Base-by-base conservation (phyloP, 2,329 filamentous ascomycete species). In the Colletotrichum nymphaeae region DNA sequence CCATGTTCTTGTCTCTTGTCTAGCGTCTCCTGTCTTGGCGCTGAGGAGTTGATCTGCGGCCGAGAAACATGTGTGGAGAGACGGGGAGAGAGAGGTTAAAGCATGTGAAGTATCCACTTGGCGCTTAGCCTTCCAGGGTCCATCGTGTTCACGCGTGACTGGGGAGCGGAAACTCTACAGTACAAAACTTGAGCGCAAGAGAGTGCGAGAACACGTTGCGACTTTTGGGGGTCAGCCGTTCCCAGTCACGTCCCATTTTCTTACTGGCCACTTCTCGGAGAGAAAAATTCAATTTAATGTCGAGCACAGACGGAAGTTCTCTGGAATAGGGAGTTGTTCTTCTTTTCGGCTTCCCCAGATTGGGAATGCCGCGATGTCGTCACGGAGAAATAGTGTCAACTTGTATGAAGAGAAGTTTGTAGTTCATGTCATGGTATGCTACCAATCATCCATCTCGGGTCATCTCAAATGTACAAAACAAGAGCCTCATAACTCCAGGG, bases 401-500 rank as follows among this genome's bases (percentile, higher is more conserved):
- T 35, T 35, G 4, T 11, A 35, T 12, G 11, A 35, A 35, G 32
- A 35, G 32, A 35, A 35, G 11, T 12, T 35, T 11, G 32, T 35
- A 35, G 11, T 11, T 69, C 37, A 60, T 73, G 22, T 73, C 56
- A 52, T 73, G 46, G 57, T 49, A 66, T 71, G 71, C 67, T 71
- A 71, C 37, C 56, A 65, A 52, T 62, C 60, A 24, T 71, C 30
- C 60, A 19, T 66, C 56, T 67, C 60, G 53, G 59, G 57, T 66
- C 56, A 59, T 71, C 37, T 49, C 52, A 59, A 66, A 69, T 72
- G 42, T 73, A 73, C 67, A 73, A 59, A 49, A 55, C 35, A 52
- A 56, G 70, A 71, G 67, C 71, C 57, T 73, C 24, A 65, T 11
- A 73, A 71, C 60, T 70, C 70, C 71, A 63, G 56, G 67, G 67